Percentiles rank a stretch among this genome's conserved stretches.
phyloP scores from a whole-genome alignment of 2,329 filamentous ascomycete genomes.

The Alternaria infectoria region DNA sequence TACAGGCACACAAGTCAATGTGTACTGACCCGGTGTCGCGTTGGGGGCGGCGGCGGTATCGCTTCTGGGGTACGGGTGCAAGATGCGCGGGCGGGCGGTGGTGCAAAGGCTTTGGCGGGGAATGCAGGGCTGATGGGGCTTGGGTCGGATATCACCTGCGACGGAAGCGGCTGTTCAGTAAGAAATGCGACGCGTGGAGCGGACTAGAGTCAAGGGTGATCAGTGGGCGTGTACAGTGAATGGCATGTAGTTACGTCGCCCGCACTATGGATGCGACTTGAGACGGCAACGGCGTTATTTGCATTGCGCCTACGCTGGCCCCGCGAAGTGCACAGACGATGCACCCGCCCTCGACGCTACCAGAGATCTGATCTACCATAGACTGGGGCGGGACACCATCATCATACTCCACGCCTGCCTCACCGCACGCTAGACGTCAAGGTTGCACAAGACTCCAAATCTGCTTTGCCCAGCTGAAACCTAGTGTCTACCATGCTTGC shows the following conservation, averaged over 20 bases:
- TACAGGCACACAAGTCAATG: conserved; percentile 10
- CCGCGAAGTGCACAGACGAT: conserved; percentile 27
- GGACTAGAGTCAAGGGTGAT: background rate
- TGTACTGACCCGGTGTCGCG: conserved; percentile 12
- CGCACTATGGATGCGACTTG: conserved; percentile 13
- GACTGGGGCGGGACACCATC: conserved; percentile 3
- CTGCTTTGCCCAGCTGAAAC: background rate
- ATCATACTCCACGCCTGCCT: conserved; percentile 1
- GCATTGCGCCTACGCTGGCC: conserved; percentile 23
- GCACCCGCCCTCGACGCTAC: conserved; percentile 17
- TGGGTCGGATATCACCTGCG: conserved; percentile 18
- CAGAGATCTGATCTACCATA: conserved; percentile 12
- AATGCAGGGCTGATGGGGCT: conserved; percentile 8
- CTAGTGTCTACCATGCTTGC: background rate
- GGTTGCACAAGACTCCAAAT: conserved; percentile 3
- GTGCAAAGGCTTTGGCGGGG: conserved; percentile 21
- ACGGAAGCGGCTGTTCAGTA: conserved; percentile 3
- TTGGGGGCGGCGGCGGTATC: conserved; percentile 4
- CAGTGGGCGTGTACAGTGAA: conserved; percentile 6
- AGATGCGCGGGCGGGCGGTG: conserved; percentile 18
- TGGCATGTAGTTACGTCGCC: conserved; percentile 10
- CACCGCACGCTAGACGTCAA: background rate
- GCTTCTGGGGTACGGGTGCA: conserved; percentile 8
- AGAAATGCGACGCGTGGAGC: conserved; percentile 8
- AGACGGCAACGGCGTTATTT: conserved; percentile 24